Conservation (phyloP, 805 yeast genomes). For the Saccharomycopsis vini region DNA sequence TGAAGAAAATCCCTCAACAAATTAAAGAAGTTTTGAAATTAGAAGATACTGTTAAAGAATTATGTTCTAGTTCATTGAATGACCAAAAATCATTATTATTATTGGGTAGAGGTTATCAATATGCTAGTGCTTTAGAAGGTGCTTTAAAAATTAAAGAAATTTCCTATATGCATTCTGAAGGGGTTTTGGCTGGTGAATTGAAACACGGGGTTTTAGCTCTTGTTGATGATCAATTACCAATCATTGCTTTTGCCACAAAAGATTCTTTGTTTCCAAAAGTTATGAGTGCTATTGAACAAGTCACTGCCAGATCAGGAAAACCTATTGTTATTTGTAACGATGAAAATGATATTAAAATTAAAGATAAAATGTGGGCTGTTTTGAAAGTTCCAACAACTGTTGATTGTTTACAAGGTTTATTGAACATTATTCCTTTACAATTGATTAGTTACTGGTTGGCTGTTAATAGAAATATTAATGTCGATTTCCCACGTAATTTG, state of each 20-base stretch:
- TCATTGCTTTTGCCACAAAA: constrained; percentile 91
- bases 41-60: constrained; percentile 62
- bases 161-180: constrained; percentile 98
- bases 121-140: constrained; percentile 96
- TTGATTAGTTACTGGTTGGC: constrained; percentile 96
- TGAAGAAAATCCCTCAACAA: constrained; percentile 76
- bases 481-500: constrained; percentile 96
- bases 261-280: constrained; percentile 95
- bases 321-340: constrained; percentile 88
- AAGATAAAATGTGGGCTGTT: constrained; percentile 52
- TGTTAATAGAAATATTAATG: constrained; percentile 88
- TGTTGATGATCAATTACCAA: constrained; percentile 89
- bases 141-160: constrained; percentile 97
- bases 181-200: constrained; percentile 97
- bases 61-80: constrained; percentile 66
- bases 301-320: constrained; percentile 93
- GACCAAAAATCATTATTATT: constrained; percentile 80
- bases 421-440: constrained; percentile 91
- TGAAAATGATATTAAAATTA: constrained; percentile 61
- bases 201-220: constrained; percentile 97
- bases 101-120: constrained; percentile 96
- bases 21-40: constrained; percentile 67
- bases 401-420: constrained; percentile 93
- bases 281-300: constrained; percentile 92
- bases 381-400: constrained; percentile 92